Evolutionary conservation across 2,329 filamentous ascomycete genomes (phyloP), one percentile per base, ranked within the genome.

Genomic region (Ascochyta rabiei): DNA sequence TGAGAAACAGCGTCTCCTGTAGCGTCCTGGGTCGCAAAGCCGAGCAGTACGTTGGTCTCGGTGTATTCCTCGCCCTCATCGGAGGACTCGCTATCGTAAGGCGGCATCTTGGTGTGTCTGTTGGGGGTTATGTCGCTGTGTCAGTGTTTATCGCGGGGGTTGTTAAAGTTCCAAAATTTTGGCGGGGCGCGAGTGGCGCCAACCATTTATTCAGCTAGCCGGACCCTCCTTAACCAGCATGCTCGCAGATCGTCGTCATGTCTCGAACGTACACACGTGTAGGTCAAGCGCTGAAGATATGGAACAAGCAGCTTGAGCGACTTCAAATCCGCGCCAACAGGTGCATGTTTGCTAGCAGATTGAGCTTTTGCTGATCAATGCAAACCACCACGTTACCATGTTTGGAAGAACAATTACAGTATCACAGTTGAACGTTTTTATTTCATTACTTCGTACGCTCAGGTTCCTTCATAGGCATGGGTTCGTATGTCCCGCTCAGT

Each of bases 1-100:
- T 93, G 90, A 75, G 91, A 97, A 69, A 96, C 88, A 12, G 85
- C 84, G 74, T 99, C 93, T 60, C 91, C 88, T 50, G 87, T 89
- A 13, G 86, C 79, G 50, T 96, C 90, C 71, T 87, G 86, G 1
- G 90, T 89, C 3, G 91, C 90, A 74, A 96, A 99, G 4, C 95
- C 95, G 12, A 99, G 83, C 1, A 97, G 84, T 2, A 97, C 92
- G 62, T 89, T 91, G 6, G 95, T 98, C 74, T 91, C 88, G 16
- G 87, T 89, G 58, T 86, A 91, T 41, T 85, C 83, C 41, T 85
- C 84, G 38, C 85, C 89, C 33, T 80, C 79, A 24, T 82, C 86
- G 0, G 90, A 93, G 1, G 88, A 91, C 67, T 97, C 93, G 72
- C 90, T 96, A 66, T 96, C 91, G 78, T 96, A 96, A 15, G 86